Evolutionary conservation across 169 alveolate species (phyloP), one percentile per base, ranked within the genome.

Genomic region (Cryptosporidium felis): DNA sequence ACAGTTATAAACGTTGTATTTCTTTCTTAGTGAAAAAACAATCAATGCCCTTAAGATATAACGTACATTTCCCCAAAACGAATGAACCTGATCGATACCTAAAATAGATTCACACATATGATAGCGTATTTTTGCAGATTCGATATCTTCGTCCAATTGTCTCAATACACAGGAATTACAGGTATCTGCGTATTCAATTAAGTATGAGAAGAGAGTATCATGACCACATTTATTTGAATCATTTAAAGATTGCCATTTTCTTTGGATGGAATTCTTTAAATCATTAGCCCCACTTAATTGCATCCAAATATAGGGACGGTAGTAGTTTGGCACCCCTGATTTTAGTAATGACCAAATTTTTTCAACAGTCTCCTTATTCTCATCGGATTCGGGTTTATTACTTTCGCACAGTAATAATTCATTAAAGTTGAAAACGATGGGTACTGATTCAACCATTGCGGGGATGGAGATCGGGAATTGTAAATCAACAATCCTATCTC

Each of bases 381-480:
- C 67, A 53, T 74, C 85, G 2, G 10, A 40, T 38, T 61, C 40
- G 1, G 21, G 23, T n/a, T 16, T 34, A 45, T 23, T 66, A 49
- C 41, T 49, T 23, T 49, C 65, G 3, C 74, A 61, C 12, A 34
- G 1, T 18, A 74, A 56, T 36, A 74, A 23, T 21, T 74, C 85
- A 41, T 32, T 74, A 74, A 74, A 74, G 44, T 74, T 47, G 16
- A 74, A 74, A 36, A 74, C 67, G 12, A 74, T 42, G 14, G 85
- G 85, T 18, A 74, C 85, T 32, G 85, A 74, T 74, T 74, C 85
- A 36, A 74, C 67, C 85, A 74, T 74, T 5, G 85, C 85, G 26
- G 85, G 85, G 16, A 74, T 74, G 32, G 85, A 74, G 6, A 74
- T 74, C 21, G 85, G 85, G 58, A 74, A 74, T 38, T 74, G 85